Evolutionary conservation across 345 rosid species (phyloP).

Genomic region (Lenwebbia sp.): DNA sequence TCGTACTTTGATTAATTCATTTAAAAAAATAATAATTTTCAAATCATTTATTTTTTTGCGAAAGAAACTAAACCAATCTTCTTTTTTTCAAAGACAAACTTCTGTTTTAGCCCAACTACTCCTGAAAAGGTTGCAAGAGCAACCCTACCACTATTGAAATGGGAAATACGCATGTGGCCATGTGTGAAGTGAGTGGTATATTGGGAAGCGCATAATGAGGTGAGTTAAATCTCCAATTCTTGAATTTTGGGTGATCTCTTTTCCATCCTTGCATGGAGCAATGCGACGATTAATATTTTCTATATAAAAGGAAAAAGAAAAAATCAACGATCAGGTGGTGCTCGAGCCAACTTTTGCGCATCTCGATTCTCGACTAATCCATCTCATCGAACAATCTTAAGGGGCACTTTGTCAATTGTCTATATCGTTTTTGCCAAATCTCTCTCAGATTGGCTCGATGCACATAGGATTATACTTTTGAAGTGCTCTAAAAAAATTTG

Average conservation of each 20-base stretch:
- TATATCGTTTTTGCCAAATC: background rate
- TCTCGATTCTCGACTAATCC: background rate
- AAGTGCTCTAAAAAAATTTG: background rate
- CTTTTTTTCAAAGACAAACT: background rate
- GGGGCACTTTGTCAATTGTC: background rate
- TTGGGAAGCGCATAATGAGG: background rate
- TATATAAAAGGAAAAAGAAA: fast-evolving
- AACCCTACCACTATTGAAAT: background rate
- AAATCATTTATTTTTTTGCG: background rate
- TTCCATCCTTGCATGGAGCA: background rate
- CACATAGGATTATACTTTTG: background rate
- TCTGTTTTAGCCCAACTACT: background rate
- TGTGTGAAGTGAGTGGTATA: background rate
- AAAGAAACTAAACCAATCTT: no score
- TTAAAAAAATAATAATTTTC: background rate
- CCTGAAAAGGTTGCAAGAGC: background rate
- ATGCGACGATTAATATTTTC: background rate
- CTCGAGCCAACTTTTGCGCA: background rate
- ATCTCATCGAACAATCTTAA: background rate
- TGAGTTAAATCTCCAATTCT: background rate
- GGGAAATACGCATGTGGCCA: background rate
- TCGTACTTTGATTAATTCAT: background rate
- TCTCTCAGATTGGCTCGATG: background rate
- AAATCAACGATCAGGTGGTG: background rate
- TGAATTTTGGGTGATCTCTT: background rate